A percentile compares a stretch with the other conserved stretches of the same genome.
Conservation (phyloP, 495 filamentous ascomycete genomes). For the Aspergillus panamensis region DNA sequence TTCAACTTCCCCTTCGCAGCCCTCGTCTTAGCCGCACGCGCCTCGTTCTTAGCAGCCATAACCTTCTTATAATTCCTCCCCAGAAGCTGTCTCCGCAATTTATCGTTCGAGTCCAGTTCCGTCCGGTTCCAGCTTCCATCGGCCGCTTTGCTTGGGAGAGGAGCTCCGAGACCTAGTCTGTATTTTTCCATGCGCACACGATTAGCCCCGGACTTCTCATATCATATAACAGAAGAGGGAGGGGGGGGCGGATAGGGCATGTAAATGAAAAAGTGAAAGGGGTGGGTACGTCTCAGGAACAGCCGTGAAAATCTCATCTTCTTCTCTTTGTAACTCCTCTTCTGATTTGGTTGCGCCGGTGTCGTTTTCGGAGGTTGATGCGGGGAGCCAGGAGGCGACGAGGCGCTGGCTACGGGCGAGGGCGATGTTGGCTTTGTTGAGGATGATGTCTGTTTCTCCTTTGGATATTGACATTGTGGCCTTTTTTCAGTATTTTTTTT, state of each 20-base stretch:
- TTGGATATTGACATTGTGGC: conserved; percentile 35
- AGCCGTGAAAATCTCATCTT: conserved; percentile 50
- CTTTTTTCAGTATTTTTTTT: conserved; percentile 5
- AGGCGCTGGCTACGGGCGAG: conserved; percentile 50
- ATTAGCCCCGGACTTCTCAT: neutral
- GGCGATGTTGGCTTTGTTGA: conserved; percentile 49
- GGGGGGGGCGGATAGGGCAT: neutral
- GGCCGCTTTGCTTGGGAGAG: conserved; percentile 39
- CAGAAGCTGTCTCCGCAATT: conserved; percentile 47
- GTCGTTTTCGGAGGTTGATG: conserved; percentile 39
- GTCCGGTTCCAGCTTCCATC: conserved; percentile 41
- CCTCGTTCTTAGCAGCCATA: conserved; percentile 27
- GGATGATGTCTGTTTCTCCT: conserved; percentile 45
- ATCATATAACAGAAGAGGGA: neutral
- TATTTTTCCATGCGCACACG: neutral
- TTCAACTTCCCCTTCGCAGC: neutral
- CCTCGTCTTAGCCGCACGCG: conserved; percentile 14
- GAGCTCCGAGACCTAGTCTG: conserved; percentile 49
- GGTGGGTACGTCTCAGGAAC: conserved; percentile 47
- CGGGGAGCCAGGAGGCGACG: conserved; percentile 52
- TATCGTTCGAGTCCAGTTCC: conserved; percentile 42
- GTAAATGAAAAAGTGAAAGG: neutral
- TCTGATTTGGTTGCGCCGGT: conserved; percentile 39
- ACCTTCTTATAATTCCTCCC: conserved; percentile 45
- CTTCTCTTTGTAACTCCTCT: conserved; percentile 43